Evolutionary conservation across 2,329 filamentous ascomycete species (phyloP), one percentile per base, ranked within the genome.

Genomic region (Colletotrichum simmondsii): DNA sequence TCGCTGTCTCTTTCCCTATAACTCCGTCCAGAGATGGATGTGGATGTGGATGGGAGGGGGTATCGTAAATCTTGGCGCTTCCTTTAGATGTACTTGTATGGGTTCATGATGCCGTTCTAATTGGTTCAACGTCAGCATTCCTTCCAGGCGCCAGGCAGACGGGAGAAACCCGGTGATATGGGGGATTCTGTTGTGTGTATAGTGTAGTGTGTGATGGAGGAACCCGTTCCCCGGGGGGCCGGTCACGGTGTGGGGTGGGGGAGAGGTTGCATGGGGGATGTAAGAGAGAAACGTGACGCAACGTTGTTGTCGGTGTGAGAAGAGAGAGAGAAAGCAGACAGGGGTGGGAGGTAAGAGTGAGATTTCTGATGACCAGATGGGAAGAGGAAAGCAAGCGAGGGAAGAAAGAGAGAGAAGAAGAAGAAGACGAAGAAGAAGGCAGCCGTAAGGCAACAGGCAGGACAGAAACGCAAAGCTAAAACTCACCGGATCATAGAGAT

Each of bases 21-120:
- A 22, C 59, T 53, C 59, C 46, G 19, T 60, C 28, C 26, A 69
- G 24, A 37, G 35, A 61, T 65, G 54, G 32, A 35, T 35, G 11
- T 32, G 30, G 10, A 32, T 11, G 30, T 12, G 32, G 32, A 12
- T 12, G 32, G 32, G 35, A 10, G 59, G 52, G 65, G 54, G 54
- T 61, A 61, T 52, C 66, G 56, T 72, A 56, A 35, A 35, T 52
- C 53, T 71, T 62, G 63, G 63, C 69, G 67, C 54, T 70, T 67
- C 46, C 65, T 79, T 42, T 84, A 92, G 76, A 98, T 93, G 82
- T 98, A 98, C 85, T 98, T 98, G 87, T 98, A 98, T 0, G 96
- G 96, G 85, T 98, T 98, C 95, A 98, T 97, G 83, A 98, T 98
- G 60, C 95, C 95, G 77, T 98, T 98, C 95, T 97, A 78, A 72